A percentile compares a stretch with the other conserved stretches of the same genome.
phyloP scores from a whole-genome alignment of 2,329 filamentous ascomycete genomes.

The Cladosporium sp. region DNA sequence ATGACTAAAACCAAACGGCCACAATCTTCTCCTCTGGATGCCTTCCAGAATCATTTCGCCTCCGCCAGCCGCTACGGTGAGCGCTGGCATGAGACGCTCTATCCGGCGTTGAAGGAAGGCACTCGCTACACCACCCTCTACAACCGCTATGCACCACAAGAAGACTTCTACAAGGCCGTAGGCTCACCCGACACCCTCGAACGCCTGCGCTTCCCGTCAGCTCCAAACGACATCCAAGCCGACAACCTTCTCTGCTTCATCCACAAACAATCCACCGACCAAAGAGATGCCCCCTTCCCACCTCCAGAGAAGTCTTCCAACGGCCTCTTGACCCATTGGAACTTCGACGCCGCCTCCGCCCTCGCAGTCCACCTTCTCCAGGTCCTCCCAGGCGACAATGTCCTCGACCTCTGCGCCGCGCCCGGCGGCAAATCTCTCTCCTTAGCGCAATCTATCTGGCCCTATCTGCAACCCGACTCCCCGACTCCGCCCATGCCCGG shows the following conservation, averaged over 20 bases:
- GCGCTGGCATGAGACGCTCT: constrained; percentile 25
- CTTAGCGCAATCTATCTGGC: constrained; percentile 30
- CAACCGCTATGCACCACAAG: constrained; percentile 22
- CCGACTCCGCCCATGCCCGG: constrained; percentile 1
- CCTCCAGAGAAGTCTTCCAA: constrained; percentile 15
- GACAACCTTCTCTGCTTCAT: constrained; percentile 3
- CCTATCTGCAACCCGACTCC: constrained; percentile 16
- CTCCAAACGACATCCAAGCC: constrained; percentile 4
- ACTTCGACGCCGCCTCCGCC: constrained; percentile 29
- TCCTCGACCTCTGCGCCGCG: constrained; percentile 38
- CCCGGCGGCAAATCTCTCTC: constrained; percentile 33
- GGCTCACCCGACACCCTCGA: background rate
- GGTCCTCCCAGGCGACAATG: constrained; percentile 31
- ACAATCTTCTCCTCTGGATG: constrained; percentile 17
- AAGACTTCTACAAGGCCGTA: constrained; percentile 10
- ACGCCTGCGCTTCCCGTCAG: constrained; percentile 1
- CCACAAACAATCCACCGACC: background rate
- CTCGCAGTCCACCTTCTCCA: constrained; percentile 31
- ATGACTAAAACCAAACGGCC: constrained; percentile 24
- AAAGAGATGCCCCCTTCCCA: constrained; percentile 17
- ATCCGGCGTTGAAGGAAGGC: constrained; percentile 20
- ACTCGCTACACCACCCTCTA: constrained; percentile 24
- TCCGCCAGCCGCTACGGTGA: constrained; percentile 13
- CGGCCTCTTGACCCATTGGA: constrained; percentile 25
- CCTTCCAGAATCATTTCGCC: constrained; percentile 28